Evolutionary conservation across 1,284 basidiomycete species (phyloP), one percentile per base, ranked within the genome.

Genomic region (Papiliotrema flavescens): DNA sequence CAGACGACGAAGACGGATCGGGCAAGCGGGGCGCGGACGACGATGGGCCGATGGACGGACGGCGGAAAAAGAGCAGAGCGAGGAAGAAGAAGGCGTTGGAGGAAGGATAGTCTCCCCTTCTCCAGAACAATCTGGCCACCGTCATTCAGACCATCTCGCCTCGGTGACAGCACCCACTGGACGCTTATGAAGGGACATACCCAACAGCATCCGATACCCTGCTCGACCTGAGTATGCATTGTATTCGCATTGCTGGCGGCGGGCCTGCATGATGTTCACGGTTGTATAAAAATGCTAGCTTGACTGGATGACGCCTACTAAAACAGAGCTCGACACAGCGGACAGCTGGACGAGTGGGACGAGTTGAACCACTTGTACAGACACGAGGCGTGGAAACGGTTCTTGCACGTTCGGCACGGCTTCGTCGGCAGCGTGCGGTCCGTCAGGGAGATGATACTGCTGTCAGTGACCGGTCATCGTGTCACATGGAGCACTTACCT

Each of bases 361-460:
- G 87, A 85, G 69, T 88, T 88, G 78, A 95, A 95, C 94, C 93
- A 96, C 85, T 94, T 95, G 80, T 87, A 96, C 58, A 96, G 76
- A 77, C 94, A 97, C 32, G 83, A 85, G 0, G 90, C 86, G 73
- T 98, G 96, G 83, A 98, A 98, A 46, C 86, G 82, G 76, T 98
- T 97, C 76, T 90, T 92, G 79, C 94, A 97, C 2, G 89, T 98
- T 74, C 85, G 86, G 79, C 96, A 99, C 0, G 90, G 87, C 70
- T 95, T 96, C 61, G 85, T 86, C 0, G 96, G 95, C 35, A 98
- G 79, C 54, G 83, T 87, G 6, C 89, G 85, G 69, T 98, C 96
- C 71, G 86, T 88, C 26, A 93, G 85, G 59, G 87, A 90, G 69
- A 99, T 95, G 68, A 98, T 92, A 13, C 91, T 95, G 75, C 74